These are phyloP conservation scores for Neurospora cerealis DNA, from an alignment of 495 filamentous ascomycete genomes.

Conservation along the genomic window DNA sequence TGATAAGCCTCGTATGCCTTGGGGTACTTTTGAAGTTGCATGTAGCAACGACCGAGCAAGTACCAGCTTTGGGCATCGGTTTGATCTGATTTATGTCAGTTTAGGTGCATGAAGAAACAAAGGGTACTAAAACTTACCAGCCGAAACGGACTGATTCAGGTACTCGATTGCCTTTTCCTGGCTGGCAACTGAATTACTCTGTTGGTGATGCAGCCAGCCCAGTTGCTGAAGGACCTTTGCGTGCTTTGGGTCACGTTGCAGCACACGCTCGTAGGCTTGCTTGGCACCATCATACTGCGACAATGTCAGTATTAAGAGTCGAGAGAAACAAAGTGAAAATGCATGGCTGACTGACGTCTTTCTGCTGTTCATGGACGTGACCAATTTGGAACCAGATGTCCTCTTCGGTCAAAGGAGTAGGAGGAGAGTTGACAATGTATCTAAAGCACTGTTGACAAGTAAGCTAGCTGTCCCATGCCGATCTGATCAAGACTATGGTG, in stretches of 20 bases:
- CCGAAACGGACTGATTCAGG: slow-evolving; percentile 90
- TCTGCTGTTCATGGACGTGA: slow-evolving; percentile 97
- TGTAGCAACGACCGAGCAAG: slow-evolving; percentile 93
- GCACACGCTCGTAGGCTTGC: slow-evolving; percentile 79
- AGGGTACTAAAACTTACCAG: slow-evolving; percentile 51
- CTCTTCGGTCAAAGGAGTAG: slow-evolving; percentile 87
- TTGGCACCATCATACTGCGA: slow-evolving; percentile 85
- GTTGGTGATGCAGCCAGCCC: slow-evolving; percentile 95
- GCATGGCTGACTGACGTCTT: slow-evolving; percentile 63
- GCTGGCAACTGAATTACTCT: slow-evolving; percentile 76
- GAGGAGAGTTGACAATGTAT: slow-evolving; percentile 92
- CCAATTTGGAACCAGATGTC: slow-evolving; percentile 99
- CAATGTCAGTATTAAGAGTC: slow-evolving; percentile 20
- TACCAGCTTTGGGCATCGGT: slow-evolving; percentile 98
- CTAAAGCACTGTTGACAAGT: slow-evolving; percentile 69
- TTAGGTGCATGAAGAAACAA: slow-evolving; percentile 1
- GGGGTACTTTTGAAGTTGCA: slow-evolving; percentile 98
- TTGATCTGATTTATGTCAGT: slow-evolving; percentile 53
- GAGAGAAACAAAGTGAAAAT: neutral
- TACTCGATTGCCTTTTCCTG: slow-evolving; percentile 97
- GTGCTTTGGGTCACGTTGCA: slow-evolving; percentile 91
- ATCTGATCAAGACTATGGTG: neutral
- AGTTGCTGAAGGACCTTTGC: slow-evolving; percentile 98
- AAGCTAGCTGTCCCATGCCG: slow-evolving; percentile 17
- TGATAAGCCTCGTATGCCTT: slow-evolving; percentile 99